Base-by-base conservation (phyloP, 805 yeast species). In the Cyberlindnera mrakii region DNA sequence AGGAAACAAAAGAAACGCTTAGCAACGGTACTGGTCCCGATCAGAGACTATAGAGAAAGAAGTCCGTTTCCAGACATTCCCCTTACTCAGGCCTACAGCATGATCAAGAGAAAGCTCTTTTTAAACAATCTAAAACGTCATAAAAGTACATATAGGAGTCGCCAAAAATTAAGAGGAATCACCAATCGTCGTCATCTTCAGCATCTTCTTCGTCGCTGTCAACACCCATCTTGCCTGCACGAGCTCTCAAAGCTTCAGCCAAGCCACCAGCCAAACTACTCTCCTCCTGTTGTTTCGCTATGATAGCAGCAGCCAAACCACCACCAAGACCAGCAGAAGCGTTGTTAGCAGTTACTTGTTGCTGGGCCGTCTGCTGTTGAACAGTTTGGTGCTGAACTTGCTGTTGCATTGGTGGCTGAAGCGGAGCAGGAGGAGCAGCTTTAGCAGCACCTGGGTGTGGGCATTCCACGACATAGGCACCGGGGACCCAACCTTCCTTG, bases 401-500 rank as follows among this genome's bases (percentile, higher is more conserved):
- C 41, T 1, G 54, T 32, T 1, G 54, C 50, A 0, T 16, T 34
- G 68, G 63, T 36, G 81, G 76, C 14, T 76, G 48, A 41, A 65
- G 65, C 14, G 77, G 63, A 5, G 73, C 64, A 10, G 71, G 65
- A 13, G 77, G 63, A 4, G 74, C 64, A 11, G 71, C 60, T 2
- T 67, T 59, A 42, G 8, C 43, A 1, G 57, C 35, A 1, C 55
- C 51, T 0, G 68, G 63, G 31, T 82, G 78, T 11, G 76, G 72
- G 4, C 76, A 75, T 47, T 77, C 78, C 17, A 71, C 79, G 57
- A 91, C 78, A 60, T 90, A 93, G n/a, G 90, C 85, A 18, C 93
- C 83, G 13, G 99, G 99, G 11, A 93, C 91, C 99, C 99, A 93
- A 5, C 99, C 99, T 61, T 89, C 93, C 44, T 70, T 75, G 1